These are phyloP conservation scores for Hsuehochloa calcarea DNA, from an alignment of 176 grass and related monocot species.

Conservation along the genomic window DNA sequence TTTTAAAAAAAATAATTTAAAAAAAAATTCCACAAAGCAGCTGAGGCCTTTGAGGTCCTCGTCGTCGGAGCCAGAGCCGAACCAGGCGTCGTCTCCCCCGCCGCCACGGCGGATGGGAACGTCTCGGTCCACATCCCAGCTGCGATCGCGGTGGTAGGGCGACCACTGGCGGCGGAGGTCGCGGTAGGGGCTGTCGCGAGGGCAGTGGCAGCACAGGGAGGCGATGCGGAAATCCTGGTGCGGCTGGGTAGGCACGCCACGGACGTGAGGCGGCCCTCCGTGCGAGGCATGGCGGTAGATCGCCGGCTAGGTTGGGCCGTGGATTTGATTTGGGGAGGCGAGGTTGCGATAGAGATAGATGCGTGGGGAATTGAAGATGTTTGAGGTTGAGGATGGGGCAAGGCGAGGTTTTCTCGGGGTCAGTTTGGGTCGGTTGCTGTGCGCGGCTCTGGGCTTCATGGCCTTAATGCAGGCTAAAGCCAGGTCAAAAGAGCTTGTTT, in stretches of 20 bases:
- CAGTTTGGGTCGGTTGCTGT: background rate
- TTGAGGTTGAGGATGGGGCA: background rate
- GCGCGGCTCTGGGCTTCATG: background rate
- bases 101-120: background rate
- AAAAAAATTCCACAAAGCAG: too few species aligned
- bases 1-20: too few species aligned
- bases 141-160: constrained; percentile 40
- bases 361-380: background rate
- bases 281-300: constrained; percentile 47
- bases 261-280: constrained; percentile 58
- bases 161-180: constrained; percentile 45
- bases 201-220: constrained; percentile 37
- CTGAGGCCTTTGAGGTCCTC: constrained; percentile 74
- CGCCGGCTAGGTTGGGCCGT: constrained; percentile 18
- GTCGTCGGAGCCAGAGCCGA: constrained; percentile 42
- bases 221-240: constrained; percentile 69
- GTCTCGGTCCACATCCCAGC: constrained; percentile 2
- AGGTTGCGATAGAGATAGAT: background rate
- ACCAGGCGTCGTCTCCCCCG: constrained; percentile 13
- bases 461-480: background rate
- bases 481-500: background rate
- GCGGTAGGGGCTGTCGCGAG: constrained; percentile 33
- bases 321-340: background rate
- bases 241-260: constrained; percentile 53
- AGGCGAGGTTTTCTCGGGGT: constrained; percentile 1